phyloP scores from a whole-genome alignment of 352 stramenopile genomes.

The Pseudoperonospora humuli region DNA sequence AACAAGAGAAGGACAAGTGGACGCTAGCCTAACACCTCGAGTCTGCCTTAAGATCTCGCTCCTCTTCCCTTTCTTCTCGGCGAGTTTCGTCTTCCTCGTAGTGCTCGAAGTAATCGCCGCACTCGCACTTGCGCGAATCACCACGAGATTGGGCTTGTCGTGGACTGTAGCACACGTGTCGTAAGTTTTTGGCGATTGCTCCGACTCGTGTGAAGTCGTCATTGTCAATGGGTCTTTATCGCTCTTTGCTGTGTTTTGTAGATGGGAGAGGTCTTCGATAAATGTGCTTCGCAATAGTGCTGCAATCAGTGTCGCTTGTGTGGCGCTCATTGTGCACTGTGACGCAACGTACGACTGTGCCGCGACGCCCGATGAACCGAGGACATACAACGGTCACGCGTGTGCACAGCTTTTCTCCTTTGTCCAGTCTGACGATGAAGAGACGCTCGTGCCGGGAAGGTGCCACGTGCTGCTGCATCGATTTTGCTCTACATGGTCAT shows the following conservation, averaged over 20 bases:
- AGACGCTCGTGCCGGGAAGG: constrained; percentile 59
- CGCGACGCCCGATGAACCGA: constrained; percentile 20
- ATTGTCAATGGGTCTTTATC: not conserved
- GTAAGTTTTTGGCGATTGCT: constrained; percentile 25
- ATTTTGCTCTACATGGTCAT: not conserved
- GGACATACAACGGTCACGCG: constrained; percentile 69
- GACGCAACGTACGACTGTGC: constrained; percentile 48
- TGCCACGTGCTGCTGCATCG: constrained; percentile 1
- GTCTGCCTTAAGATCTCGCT: constrained; percentile 82
- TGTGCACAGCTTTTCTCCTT: constrained; percentile 77
- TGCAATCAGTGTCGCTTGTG: constrained; percentile 73
- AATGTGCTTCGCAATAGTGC: constrained; percentile 79
- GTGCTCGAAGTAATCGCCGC: constrained; percentile 63
- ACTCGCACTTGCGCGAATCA: constrained; percentile 49
- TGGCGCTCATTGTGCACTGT: constrained; percentile 77
- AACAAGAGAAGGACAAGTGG: too few species aligned
- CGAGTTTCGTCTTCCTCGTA: constrained; percentile 70
- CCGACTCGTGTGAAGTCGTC: not conserved
- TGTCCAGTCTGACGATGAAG: constrained; percentile 36
- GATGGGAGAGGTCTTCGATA: constrained; percentile 64
- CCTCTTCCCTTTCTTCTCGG: constrained; percentile 81
- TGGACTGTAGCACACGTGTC: constrained; percentile 66
- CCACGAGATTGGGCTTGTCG: constrained; percentile 39
- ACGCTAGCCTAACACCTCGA: too few species aligned
- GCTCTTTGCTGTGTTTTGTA: constrained; percentile 10